Evolutionary conservation across 257 asterid genomes (phyloP).

Genomic region (Lithospermum erythrorhizon): DNA sequence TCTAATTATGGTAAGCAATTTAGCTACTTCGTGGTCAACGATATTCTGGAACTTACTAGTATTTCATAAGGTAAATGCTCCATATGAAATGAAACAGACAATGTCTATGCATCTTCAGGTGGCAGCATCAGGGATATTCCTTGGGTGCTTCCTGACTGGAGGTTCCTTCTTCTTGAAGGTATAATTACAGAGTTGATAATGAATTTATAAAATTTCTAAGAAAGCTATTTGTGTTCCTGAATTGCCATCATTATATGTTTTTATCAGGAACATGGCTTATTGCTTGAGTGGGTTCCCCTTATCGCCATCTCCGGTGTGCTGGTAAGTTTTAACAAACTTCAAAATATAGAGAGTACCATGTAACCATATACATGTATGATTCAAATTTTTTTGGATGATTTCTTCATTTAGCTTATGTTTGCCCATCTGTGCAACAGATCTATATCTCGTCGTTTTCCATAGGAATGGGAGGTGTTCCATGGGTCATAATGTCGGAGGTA

Average conservation of each 20-base stretch:
- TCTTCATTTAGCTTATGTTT: background rate
- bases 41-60: no score
- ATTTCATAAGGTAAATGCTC: background rate
- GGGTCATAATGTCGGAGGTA: constrained; percentile 97
- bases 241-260: background rate
- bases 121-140: constrained; percentile 63
- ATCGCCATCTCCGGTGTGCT: constrained; percentile 70
- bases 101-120: constrained; percentile 28
- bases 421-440: constrained; percentile 26
- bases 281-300: constrained; percentile 36
- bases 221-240: background rate
- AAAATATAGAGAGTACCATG: background rate
- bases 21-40: no score
- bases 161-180: constrained; percentile 72
- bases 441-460: constrained; percentile 62
- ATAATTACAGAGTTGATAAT: background rate
- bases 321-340: constrained; percentile 23
- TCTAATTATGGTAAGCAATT: constrained; percentile 46
- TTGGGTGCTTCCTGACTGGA: constrained; percentile 62
- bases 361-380: background rate
- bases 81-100: background rate
- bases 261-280: constrained; percentile 41
- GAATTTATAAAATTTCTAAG: background rate
- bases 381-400: background rate
- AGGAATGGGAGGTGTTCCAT: constrained; percentile 86